Conservation (phyloP, 306 rosid genomes). For the Oxytropis ochrocephala region DNA sequence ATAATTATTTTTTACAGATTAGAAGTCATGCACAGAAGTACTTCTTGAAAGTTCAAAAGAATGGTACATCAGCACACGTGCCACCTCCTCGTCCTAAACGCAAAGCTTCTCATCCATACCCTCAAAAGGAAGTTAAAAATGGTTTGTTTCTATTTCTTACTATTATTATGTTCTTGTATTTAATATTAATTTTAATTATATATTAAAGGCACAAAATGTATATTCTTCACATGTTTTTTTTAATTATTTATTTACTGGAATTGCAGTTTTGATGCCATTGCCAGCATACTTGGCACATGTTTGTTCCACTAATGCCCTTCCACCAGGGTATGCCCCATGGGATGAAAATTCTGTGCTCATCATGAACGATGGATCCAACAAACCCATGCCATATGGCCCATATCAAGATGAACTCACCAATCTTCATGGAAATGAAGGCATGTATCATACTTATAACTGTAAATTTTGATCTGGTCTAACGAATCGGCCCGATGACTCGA, state of each 20-base stretch:
- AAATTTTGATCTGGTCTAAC: no score
- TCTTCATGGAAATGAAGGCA: conserved; percentile 55
- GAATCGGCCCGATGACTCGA: no score
- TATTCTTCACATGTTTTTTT: conserved; percentile 18
- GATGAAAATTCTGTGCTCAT: conserved; percentile 49
- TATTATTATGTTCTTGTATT: not conserved
- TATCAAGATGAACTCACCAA: conserved; percentile 45
- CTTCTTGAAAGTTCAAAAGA: conserved; percentile 83
- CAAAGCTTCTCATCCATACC: conserved; percentile 86
- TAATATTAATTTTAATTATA: no score
- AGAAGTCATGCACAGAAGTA: conserved; percentile 94
- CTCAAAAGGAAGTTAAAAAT: conserved; percentile 74
- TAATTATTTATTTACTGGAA: not conserved
- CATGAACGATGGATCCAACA: conserved; percentile 28
- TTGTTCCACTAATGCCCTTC: conserved; percentile 47
- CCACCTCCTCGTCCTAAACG: conserved; percentile 96
- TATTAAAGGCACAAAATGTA: not conserved
- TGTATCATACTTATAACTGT: conserved; percentile 12
- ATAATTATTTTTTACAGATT: conserved; percentile 37
- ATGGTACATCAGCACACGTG: conserved; percentile 69
- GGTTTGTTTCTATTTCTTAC: conserved; percentile 34
- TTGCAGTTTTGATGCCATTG: conserved; percentile 59
- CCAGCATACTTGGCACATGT: conserved; percentile 57
- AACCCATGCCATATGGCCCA: conserved; percentile 10
- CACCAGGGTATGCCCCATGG: conserved; percentile 55